These are phyloP conservation scores for Melocanna baccifera DNA, from an alignment of 176 grass and related monocot genomes.

Conservation along the genomic window DNA sequence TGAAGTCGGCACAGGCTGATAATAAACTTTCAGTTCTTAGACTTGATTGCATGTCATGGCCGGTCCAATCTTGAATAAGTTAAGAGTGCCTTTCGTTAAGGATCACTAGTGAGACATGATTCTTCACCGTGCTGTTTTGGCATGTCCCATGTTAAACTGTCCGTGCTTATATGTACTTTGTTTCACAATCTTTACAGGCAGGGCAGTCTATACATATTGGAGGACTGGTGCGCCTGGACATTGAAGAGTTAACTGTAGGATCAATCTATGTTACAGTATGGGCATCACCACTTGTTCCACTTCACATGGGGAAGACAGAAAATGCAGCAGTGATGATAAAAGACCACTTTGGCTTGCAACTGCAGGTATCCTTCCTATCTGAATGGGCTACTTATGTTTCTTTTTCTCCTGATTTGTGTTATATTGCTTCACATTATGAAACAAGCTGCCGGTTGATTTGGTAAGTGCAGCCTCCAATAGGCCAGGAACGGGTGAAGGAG, in stretches of 20 bases:
- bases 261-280: conserved; percentile 79
- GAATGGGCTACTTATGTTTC: background rate
- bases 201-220: conserved; percentile 82
- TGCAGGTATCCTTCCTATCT: conserved; percentile 53
- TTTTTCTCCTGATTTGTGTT: background rate
- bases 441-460: background rate
- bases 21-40: background rate
- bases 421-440: background rate
- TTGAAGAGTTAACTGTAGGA: conserved; percentile 62
- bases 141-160: background rate
- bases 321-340: conserved; percentile 51
- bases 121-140: background rate
- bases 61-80: background rate
- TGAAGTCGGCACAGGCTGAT: background rate
- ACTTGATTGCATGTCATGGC: background rate
- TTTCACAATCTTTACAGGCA: conserved; percentile 31
- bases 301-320: conserved; percentile 93
- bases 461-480: conserved; percentile 74
- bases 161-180: background rate
- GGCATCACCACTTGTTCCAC: conserved; percentile 75
- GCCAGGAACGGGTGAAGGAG: conserved; percentile 49
- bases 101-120: background rate
- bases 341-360: conserved; percentile 68
- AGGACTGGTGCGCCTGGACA: conserved; percentile 59
- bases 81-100: background rate